Percentiles rank a stretch among this genome's conserved stretches.
These are phyloP conservation scores for Aphanocladium album DNA, from an alignment of 2,329 filamentous ascomycete species.

Conservation along the genomic window DNA sequence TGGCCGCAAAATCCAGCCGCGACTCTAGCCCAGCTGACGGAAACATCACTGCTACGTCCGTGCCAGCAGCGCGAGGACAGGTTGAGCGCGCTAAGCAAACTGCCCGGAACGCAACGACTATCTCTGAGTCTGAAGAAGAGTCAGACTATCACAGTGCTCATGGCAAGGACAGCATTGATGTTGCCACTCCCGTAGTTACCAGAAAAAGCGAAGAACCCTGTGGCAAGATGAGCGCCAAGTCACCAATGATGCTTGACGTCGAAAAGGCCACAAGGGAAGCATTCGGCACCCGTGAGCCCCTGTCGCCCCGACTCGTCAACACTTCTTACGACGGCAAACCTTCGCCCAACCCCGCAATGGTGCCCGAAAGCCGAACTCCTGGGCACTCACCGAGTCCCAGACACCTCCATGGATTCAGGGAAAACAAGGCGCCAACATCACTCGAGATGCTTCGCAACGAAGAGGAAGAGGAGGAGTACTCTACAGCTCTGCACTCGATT, in stretches of 20 bases:
- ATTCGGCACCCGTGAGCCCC: background rate
- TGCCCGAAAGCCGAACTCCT: background rate
- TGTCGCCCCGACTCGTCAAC: conserved; percentile 11
- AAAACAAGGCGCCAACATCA: background rate
- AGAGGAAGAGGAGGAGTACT: conserved; percentile 25
- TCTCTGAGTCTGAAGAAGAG: conserved; percentile 42
- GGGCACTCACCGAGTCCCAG: conserved; percentile 6
- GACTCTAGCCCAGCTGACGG: conserved; percentile 36
- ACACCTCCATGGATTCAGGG: background rate
- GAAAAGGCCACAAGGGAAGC: conserved; percentile 7
- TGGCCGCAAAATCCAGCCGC: conserved; percentile 23
- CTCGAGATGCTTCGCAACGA: conserved; percentile 6
- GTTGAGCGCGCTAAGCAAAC: background rate
- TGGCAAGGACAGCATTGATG: conserved; percentile 4
- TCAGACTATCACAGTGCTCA: conserved; percentile 17
- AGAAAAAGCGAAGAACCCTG: background rate
- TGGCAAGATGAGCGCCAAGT: background rate
- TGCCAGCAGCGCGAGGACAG: conserved; percentile 16
- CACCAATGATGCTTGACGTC: conserved; percentile 7
- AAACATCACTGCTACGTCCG: background rate
- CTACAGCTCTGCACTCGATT: background rate
- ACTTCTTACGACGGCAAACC: conserved; percentile 11
- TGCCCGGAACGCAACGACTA: conserved; percentile 21
- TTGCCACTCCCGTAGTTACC: background rate
- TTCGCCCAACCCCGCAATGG: conserved; percentile 2